phyloP scores from a whole-genome alignment of 1,284 basidiomycete genomes.

The Agaricales sp. region DNA sequence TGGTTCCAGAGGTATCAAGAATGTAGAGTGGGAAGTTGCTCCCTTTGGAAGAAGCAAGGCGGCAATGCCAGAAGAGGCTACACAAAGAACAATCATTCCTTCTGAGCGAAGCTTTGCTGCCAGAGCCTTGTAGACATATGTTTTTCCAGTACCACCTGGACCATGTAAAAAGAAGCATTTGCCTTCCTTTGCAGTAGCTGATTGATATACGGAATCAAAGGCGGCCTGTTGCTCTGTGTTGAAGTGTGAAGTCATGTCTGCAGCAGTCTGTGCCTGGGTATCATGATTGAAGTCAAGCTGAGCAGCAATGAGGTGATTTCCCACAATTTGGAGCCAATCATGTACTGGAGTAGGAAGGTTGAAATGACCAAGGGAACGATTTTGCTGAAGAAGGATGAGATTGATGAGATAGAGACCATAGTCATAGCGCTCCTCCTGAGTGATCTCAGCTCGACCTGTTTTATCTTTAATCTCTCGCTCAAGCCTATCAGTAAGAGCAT shows the following conservation, averaged over 20 bases:
- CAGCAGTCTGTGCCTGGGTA: constrained; percentile 9
- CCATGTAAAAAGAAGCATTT: constrained; percentile 33
- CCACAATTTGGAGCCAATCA: constrained; percentile 17
- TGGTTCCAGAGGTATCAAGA: constrained; percentile 30
- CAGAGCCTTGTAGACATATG: constrained; percentile 32
- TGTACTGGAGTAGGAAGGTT: constrained; percentile 19
- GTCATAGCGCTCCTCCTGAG: constrained; percentile 23
- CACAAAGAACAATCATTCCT: constrained; percentile 27
- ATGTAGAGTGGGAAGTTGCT: constrained; percentile 28
- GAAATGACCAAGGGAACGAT: constrained; percentile 16
- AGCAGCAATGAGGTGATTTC: constrained; percentile 27
- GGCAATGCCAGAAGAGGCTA: no score
- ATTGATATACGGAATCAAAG: constrained; percentile 21
- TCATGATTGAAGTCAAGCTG: constrained; percentile 23
- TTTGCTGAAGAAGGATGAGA: constrained; percentile 16
- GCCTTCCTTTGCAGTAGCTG: constrained; percentile 17
- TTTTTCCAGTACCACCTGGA: constrained; percentile 38
- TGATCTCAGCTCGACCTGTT: no score
- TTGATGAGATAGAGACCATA: constrained; percentile 30
- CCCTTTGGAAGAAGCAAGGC: constrained; percentile 31
- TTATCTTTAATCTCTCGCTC: no score
- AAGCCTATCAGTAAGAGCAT: no score
- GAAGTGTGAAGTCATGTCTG: constrained; percentile 13
- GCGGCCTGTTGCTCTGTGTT: constrained; percentile 27
- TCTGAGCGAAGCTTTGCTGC: constrained; percentile 18